A percentile compares a stretch with the other conserved stretches of the same genome.
Conservation (phyloP, 1,284 basidiomycete genomes). For the Apiotrichum porosum region DNA sequence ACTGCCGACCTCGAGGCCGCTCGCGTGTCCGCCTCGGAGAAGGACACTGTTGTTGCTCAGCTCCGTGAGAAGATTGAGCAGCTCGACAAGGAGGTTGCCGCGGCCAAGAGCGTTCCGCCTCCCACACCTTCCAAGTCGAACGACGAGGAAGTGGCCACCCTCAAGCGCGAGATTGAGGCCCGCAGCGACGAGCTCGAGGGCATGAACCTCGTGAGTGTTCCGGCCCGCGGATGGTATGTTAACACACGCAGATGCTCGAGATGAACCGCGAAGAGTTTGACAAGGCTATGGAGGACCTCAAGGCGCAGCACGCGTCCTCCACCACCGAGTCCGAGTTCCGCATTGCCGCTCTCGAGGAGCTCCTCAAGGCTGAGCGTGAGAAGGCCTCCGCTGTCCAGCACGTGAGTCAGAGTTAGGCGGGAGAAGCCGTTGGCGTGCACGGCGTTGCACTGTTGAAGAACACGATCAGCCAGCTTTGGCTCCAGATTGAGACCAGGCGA, state of each 20-base stretch:
- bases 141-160: slow-evolving; percentile 3
- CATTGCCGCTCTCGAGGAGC: neutral
- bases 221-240: neutral
- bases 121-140: slow-evolving; percentile 1
- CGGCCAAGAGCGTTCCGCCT: slow-evolving; percentile 5
- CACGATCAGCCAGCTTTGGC: slow-evolving; percentile 6
- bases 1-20: slow-evolving; percentile 5
- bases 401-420: slow-evolving; percentile 1
- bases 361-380: slow-evolving; percentile 3
- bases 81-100: slow-evolving; percentile 4
- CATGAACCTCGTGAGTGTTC: slow-evolving; percentile 28
- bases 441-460: slow-evolving; percentile 2
- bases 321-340: neutral
- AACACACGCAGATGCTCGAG: slow-evolving; percentile 31
- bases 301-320: slow-evolving; percentile 5
- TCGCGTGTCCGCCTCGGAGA: neutral
- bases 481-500: slow-evolving; percentile 2
- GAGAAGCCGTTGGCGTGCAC: neutral
- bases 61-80: slow-evolving; percentile 10
- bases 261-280: slow-evolving; percentile 42
- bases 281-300: slow-evolving; percentile 15
- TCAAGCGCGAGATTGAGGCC: slow-evolving; percentile 24
- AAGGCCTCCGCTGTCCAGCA: slow-evolving; percentile 5
- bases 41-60: slow-evolving; percentile 3
- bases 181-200: slow-evolving; percentile 35